Percentiles rank a stretch among this genome's conserved stretches.
Conservation (phyloP, 345 rosid genomes). For the Aquilaria sinensis region DNA sequence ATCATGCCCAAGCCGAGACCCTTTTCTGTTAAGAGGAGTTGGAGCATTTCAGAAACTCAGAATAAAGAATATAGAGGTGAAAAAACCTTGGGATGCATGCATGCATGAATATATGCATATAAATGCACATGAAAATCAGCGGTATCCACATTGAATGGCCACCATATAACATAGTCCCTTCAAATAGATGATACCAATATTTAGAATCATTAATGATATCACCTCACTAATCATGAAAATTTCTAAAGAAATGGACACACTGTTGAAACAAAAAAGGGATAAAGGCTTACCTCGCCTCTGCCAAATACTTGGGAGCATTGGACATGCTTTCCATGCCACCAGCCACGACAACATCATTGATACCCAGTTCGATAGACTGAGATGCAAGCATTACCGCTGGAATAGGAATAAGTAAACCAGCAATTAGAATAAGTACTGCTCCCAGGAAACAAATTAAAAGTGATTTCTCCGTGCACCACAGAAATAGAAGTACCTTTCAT, state of each 20-base stretch:
- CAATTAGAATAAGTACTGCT: background rate
- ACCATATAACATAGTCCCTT: no score
- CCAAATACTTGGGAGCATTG: conserved; percentile 82
- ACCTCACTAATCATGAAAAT: no score
- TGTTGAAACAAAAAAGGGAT: background rate
- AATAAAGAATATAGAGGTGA: background rate
- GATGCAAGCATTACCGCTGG: conserved; percentile 87
- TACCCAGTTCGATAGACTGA: conserved; percentile 73
- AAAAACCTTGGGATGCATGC: background rate
- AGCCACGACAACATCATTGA: conserved; percentile 81
- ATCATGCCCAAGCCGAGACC: conserved; percentile 85
- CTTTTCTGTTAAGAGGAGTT: conserved; percentile 49
- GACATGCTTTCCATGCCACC: conserved; percentile 99
- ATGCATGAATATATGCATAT: no score
- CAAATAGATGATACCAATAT: background rate
- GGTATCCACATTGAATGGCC: no score
- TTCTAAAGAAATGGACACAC: no score
- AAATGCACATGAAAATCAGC: no score
- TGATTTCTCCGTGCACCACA: background rate
- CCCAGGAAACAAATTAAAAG: background rate
- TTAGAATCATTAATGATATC: background rate
- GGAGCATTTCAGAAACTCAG: conserved; percentile 3
- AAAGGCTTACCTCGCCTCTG: conserved; percentile 64
- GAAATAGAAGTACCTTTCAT: conserved; percentile 61
- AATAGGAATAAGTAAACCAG: background rate